Base-by-base conservation (phyloP, 2,329 filamentous ascomycete genomes). In the Penicillium sp. region DNA sequence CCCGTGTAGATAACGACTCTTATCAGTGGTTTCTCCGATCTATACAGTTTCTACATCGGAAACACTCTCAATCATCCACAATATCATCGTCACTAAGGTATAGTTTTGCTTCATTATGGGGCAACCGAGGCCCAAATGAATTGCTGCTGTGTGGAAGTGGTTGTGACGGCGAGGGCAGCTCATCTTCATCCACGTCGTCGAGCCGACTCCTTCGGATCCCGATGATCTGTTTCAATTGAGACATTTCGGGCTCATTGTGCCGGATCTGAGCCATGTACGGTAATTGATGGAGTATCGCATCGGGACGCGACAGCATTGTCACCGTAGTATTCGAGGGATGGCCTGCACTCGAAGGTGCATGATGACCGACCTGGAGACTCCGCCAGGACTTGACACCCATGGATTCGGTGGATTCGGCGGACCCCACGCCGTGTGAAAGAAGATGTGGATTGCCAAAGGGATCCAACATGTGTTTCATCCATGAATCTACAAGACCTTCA, bases 71-170 rank as follows among this genome's bases (percentile, higher is more conserved):
- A 63, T 84, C 78, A 66, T 93, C 90, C 72, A 92, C 89, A 70
- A 95, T 93, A 77, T 95, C 90, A 75, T 95, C 90, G 68, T 95
- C 90, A 64, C 87, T 91, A 41, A 93, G 75, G 45, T 91, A 84
- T 62, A 93, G 75, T 66, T 88, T 89, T 71, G 87, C 85, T 59
- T 86, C 82, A 43, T 80, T 77, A 61, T 82, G 72, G 3, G 67
- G 56, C 22, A 57, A 56, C 24, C 43, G 59, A 31, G 46, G 64
- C 59, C 51, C 65, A 62, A 66, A 59, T 52, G 67, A 52, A 48
- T 61, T 56, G 54, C 60, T 53, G 52, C 58, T 27, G n/a, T n/a
- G 24, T 9, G 11, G n/a, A 3, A 9, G n/a, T 26, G 27, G 27
- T 13, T 26, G 39, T 9, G 49, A 22, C 4, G 16, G 10, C 26